These are phyloP conservation scores for Hypoxylon sp. DNA, from an alignment of 2,329 filamentous ascomycete species.

Conservation along the genomic window DNA sequence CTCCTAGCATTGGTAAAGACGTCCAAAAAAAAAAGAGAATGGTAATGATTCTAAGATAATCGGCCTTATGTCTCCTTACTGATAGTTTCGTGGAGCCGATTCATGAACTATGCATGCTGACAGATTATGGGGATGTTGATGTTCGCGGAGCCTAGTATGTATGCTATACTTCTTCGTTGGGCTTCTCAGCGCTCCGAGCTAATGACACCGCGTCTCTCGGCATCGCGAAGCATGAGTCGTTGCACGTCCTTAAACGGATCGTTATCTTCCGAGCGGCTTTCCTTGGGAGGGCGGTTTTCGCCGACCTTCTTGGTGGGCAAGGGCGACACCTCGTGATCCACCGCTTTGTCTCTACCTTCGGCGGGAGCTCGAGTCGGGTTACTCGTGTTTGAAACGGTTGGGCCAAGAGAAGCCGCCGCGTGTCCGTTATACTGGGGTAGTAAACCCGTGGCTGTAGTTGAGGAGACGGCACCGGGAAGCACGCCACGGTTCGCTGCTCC, in stretches of 20 bases:
- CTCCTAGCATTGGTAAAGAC: too few relatives aligned
- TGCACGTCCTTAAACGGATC: slow-evolving; percentile 45
- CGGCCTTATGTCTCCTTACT: too few relatives aligned
- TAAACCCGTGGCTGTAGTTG: slow-evolving; percentile 63
- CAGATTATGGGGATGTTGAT: too few relatives aligned
- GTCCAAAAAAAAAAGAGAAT: too few relatives aligned
- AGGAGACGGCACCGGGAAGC: slow-evolving; percentile 59
- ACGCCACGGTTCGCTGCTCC: slow-evolving; percentile 58
- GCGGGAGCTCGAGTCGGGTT: slow-evolving; percentile 45
- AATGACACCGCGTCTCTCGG: too few relatives aligned
- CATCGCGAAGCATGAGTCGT: slow-evolving; percentile 46
- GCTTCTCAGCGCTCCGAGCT: too few relatives aligned
- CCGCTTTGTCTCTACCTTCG: slow-evolving; percentile 39
- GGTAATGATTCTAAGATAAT: too few relatives aligned
- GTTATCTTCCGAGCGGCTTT: slow-evolving; percentile 45
- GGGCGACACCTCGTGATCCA: slow-evolving; percentile 36
- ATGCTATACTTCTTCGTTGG: too few relatives aligned
- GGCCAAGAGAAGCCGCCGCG: slow-evolving; percentile 60
- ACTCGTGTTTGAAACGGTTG: slow-evolving; percentile 53
- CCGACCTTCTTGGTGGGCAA: slow-evolving; percentile 49
- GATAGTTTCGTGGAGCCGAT: too few relatives aligned
- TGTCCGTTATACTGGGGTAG: slow-evolving; percentile 62
- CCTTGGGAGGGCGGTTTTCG: slow-evolving; percentile 56
- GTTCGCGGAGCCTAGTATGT: too few relatives aligned
- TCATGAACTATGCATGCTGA: too few relatives aligned